These are phyloP conservation scores for Nannochloropsis gaditana DNA, from an alignment of 108 stramenopile genomes.

Conservation along the genomic window DNA sequence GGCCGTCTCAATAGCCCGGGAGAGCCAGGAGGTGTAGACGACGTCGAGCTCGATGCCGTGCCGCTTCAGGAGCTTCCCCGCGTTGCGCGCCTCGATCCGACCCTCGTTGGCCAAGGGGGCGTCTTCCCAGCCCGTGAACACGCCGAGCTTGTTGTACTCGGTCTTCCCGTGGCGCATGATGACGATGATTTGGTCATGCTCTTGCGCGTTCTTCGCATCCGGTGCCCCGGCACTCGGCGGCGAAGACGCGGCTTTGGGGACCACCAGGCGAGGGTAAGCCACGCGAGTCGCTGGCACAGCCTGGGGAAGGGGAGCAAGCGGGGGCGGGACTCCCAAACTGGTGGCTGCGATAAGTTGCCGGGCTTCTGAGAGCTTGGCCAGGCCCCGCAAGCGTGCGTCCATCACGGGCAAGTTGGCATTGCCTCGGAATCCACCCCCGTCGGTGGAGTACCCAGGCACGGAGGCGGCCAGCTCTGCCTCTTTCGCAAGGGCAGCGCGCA, in stretches of 20 bases:
- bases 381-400: neutral
- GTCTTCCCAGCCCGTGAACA: conserved; percentile 90
- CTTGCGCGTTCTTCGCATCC: neutral
- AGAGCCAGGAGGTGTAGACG: conserved; percentile 74
- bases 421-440: neutral
- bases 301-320: neutral
- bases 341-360: conserved; percentile 1
- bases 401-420: neutral
- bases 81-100: conserved; percentile 71
- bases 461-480: conserved; percentile 65
- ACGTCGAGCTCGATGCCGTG: conserved; percentile 59
- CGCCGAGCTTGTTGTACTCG: conserved; percentile 77
- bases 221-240: neutral
- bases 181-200: conserved; percentile 66
- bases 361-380: neutral
- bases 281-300: neutral
- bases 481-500: conserved; percentile 72
- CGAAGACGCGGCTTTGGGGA: neutral
- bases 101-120: conserved; percentile 77
- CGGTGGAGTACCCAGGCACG: conserved; percentile 8
- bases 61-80: conserved; percentile 54
- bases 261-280: neutral
- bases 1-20: conserved; percentile 78
- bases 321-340: neutral
- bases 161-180: conserved; percentile 90